Evolutionary conservation across 768 basidiomycete genomes (phyloP), one percentile per base, ranked within the genome.

Genomic region (Rhodosporidiobolus odoratus): DNA sequence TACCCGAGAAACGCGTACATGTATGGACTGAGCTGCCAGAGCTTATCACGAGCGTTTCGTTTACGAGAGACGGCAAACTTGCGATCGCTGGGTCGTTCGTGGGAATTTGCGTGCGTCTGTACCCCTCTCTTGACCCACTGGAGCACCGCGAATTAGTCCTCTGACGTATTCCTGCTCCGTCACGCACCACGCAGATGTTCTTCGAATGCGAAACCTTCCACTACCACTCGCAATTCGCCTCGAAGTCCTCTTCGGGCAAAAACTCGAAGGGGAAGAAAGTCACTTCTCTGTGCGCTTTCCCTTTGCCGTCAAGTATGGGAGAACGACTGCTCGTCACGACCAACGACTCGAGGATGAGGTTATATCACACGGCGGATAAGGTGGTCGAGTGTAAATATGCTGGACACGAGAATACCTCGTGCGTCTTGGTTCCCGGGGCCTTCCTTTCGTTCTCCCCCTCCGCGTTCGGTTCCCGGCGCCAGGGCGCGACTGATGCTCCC

Each of bases 251-350:
- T 6, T 65, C 74, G n/a, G 75, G 77, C n/a, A 76, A 78, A 65
- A 56, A 77, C 52, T 48, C 66, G 16, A 76, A 76, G 53, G 78
- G 78, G 27, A 69, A 73, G 62, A 78, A 78, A 60, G 75, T 78
- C 66, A 78, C 78, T 13, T 70, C 66, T 5, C 60, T 77, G 52
- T 57, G 62, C 30, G 53, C 70, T 30, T 65, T 72, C 34, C 74
- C 72, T 3, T 57, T 71, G 27, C 63, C 65, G 41, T 50, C 32
- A 47, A 59, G 23, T 21, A 52, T 30, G 27, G 68, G 66, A 45
- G 75, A 64, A 12, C 38, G 75, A 2, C 54, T 78, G 19, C 75
- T 78, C 30, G 69, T 77, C 40, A 75, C 78, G 30, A 75, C 69
- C 40, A 78, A 78, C 66, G 78, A 78, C 57, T 75, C 75, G 21